Evolutionary conservation across 75 land plant species (phyloP).

Genomic region (Cryptomeria japonica): DNA sequence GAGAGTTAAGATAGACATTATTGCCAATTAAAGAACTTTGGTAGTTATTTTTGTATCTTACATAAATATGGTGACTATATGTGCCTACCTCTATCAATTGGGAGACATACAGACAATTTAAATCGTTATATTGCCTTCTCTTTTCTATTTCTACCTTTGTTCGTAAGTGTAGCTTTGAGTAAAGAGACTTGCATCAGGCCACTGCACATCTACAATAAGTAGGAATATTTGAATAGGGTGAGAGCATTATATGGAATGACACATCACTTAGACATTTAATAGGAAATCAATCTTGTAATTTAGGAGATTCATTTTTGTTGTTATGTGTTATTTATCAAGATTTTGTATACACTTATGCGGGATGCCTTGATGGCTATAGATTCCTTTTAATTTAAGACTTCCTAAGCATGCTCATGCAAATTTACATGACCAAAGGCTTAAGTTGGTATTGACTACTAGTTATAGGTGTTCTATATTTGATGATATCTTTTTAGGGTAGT

Average conservation of each 20-base stretch:
- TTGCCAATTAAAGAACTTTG: neutral
- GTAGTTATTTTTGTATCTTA: neutral
- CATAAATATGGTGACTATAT: neutral
- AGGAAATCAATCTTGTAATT: neutral
- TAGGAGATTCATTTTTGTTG: neutral
- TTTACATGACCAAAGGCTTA: neutral
- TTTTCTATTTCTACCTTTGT: neutral
- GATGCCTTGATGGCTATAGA: neutral
- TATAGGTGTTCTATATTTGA: neutral
- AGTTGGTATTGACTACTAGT: neutral
- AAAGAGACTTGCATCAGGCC: neutral
- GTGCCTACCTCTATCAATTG: neutral
- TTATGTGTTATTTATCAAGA: neutral
- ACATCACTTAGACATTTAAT: neutral
- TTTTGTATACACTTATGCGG: neutral
- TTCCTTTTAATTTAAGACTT: neutral
- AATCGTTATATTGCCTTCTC: neutral
- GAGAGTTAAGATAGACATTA: neutral
- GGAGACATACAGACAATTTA: neutral
- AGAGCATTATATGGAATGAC: too few species aligned
- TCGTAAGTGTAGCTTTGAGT: neutral
- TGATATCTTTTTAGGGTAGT: neutral
- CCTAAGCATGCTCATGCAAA: neutral
- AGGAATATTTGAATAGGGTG: too few species aligned
- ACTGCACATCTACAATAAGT: neutral